Conservation (phyloP, 2,329 filamentous ascomycete species). For the Ophiocordyceps sinensis region DNA sequence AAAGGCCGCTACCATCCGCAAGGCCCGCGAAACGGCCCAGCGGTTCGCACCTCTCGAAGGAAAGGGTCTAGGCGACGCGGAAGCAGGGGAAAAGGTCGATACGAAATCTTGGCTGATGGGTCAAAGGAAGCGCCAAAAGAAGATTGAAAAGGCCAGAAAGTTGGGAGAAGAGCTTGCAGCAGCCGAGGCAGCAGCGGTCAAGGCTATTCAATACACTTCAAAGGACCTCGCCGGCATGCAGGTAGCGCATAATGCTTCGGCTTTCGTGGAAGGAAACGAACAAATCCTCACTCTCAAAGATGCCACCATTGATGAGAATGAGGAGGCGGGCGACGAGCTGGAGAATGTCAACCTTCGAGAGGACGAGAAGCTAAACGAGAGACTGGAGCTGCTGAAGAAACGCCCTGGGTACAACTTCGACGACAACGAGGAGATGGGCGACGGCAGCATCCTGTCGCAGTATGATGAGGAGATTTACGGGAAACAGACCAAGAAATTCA, state of each 20-base stretch:
- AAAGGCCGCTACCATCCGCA: slow-evolving; percentile 70
- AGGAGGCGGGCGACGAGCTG: slow-evolving; percentile 81
- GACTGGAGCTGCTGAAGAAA: slow-evolving; percentile 77
- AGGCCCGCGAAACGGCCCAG: slow-evolving; percentile 71
- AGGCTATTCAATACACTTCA: slow-evolving; percentile 59
- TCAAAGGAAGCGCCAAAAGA: slow-evolving; percentile 88
- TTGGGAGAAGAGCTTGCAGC: slow-evolving; percentile 65
- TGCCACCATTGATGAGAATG: slow-evolving; percentile 66
- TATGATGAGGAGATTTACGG: slow-evolving; percentile 93
- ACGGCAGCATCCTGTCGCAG: slow-evolving; percentile 62
- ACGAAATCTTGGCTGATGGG: slow-evolving; percentile 77
- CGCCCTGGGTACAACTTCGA: slow-evolving; percentile 80
- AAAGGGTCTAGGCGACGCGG: slow-evolving; percentile 66
- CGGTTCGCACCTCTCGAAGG: slow-evolving; percentile 65
- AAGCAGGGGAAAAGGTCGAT: slow-evolving; percentile 52
- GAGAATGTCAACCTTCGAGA: slow-evolving; percentile 63
- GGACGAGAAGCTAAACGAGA: slow-evolving; percentile 58
- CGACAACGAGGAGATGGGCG: slow-evolving; percentile 48
- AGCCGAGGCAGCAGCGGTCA: slow-evolving; percentile 51
- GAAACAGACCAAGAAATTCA: slow-evolving; percentile 81
- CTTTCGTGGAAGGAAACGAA: slow-evolving; percentile 71
- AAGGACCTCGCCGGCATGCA: slow-evolving; percentile 81
- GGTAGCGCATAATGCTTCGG: slow-evolving; percentile 72
- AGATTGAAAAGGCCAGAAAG: slow-evolving; percentile 64
- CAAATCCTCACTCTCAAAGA: slow-evolving; percentile 94